These are phyloP conservation scores for Hirsutella minnesotensis DNA, from an alignment of 2,329 filamentous ascomycete species.

Conservation along the genomic window DNA sequence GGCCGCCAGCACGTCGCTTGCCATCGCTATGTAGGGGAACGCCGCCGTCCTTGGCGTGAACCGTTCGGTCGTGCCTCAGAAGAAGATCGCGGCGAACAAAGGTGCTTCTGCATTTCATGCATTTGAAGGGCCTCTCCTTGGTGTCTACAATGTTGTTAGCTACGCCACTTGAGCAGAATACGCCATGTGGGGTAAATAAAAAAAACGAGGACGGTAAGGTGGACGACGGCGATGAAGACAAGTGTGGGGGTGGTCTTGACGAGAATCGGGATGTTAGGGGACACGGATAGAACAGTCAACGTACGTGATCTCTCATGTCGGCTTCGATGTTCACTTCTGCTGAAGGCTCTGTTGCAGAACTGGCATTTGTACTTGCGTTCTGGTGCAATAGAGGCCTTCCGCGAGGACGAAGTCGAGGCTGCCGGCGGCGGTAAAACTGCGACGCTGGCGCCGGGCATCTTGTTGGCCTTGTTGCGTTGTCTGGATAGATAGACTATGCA, in stretches of 20 bases:
- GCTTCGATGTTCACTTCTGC: conserved; percentile 91
- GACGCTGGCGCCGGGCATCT: conserved; percentile 61
- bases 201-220: too few species aligned
- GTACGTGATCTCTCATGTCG: conserved; percentile 96
- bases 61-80: conserved; percentile 92
- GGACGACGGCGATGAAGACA: background rate
- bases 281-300: conserved; percentile 29
- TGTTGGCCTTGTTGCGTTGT: conserved; percentile 25
- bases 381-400: conserved; percentile 66
- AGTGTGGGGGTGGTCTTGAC: background rate
- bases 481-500: conserved; percentile 8
- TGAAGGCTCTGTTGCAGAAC: conserved; percentile 96
- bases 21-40: conserved; percentile 88
- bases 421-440: conserved; percentile 51
- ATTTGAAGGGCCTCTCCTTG: conserved; percentile 98
- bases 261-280: background rate
- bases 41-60: conserved; percentile 96
- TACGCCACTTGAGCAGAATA: background rate
- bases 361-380: conserved; percentile 99
- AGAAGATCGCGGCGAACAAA: conserved; percentile 96
- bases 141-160: conserved; percentile 53
- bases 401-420: conserved; percentile 57
- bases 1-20: conserved; percentile 65
- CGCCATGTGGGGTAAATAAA: background rate
- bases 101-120: conserved; percentile 93